phyloP scores from a whole-genome alignment of 352 stramenopile genomes.

The Lagenidium sp. region DNA sequence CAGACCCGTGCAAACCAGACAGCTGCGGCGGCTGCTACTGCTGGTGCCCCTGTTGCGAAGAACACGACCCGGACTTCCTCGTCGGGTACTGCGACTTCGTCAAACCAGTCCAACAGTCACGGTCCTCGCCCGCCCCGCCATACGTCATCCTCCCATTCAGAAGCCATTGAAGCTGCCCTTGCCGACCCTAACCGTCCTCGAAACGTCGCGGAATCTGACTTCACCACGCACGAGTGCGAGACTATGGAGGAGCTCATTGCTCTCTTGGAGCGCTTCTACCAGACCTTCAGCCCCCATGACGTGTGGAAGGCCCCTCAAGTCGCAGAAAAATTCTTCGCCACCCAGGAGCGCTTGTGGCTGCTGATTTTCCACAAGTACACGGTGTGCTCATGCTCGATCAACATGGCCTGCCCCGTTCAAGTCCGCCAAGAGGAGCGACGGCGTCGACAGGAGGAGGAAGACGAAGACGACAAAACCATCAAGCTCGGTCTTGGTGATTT shows the following conservation, averaged over 20 bases:
- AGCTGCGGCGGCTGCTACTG: slow-evolving; percentile 1
- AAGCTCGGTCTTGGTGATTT: slow-evolving; percentile 96
- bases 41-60: too few relatives aligned
- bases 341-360: slow-evolving; percentile 68
- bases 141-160: not conserved
- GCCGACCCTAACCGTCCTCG: slow-evolving; percentile 32
- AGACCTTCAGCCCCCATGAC: slow-evolving; percentile 73
- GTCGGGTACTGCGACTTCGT: not conserved
- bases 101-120: too few relatives aligned
- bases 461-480: slow-evolving; percentile 86
- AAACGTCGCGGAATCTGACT: slow-evolving; percentile 67
- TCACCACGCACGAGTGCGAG: slow-evolving; percentile 69
- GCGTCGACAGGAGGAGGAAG: slow-evolving; percentile 30
- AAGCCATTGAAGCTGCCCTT: not conserved
- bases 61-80: not conserved
- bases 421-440: slow-evolving; percentile 41
- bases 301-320: slow-evolving; percentile 73
- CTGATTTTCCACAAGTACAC: slow-evolving; percentile 85
- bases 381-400: slow-evolving; percentile 76
- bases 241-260: slow-evolving; percentile 63
- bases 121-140: too few relatives aligned
- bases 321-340: slow-evolving; percentile 72
- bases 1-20: not conserved
- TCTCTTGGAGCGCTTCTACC: slow-evolving; percentile 60
- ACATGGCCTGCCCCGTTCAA: slow-evolving; percentile 68